Conservation (phyloP, 495 filamentous ascomycete species). For the Apiosordaria backusii region DNA sequence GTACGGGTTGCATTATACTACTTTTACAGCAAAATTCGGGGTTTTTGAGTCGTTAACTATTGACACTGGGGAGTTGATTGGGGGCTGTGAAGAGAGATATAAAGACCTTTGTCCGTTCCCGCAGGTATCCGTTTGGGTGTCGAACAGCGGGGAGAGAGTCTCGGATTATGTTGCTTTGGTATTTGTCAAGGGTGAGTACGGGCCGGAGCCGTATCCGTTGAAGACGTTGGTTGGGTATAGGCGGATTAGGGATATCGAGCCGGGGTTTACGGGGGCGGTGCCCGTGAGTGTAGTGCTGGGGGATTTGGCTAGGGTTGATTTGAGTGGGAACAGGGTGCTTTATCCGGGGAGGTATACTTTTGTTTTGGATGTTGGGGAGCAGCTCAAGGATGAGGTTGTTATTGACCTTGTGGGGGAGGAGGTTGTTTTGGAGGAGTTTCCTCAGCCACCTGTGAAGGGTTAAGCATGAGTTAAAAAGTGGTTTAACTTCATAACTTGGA, state of each 20-base stretch:
- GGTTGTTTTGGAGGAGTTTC: constrained; percentile 45
- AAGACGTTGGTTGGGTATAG: constrained; percentile 60
- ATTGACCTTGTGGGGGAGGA: constrained; percentile 44
- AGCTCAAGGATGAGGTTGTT: constrained; percentile 26
- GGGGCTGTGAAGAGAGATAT: constrained; percentile 23
- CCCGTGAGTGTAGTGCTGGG: constrained; percentile 53
- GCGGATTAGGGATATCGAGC: constrained; percentile 44
- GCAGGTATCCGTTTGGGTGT: constrained; percentile 32
- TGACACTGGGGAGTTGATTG: constrained; percentile 23
- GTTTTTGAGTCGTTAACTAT: constrained; percentile 12
- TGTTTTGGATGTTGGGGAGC: constrained; percentile 43
- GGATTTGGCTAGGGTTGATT: constrained; percentile 53
- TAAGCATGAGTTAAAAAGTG: not conserved
- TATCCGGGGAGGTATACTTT: constrained; percentile 62
- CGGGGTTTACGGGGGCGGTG: constrained; percentile 38
- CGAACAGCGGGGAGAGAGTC: constrained; percentile 49
- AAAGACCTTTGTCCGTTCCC: constrained; percentile 44
- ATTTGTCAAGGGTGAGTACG: constrained; percentile 52
- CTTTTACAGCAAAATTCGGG: constrained; percentile 42
- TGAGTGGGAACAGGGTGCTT: constrained; percentile 53
- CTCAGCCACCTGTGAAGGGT: constrained; percentile 24
- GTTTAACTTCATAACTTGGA: not conserved
- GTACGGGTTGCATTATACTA: constrained; percentile 46
- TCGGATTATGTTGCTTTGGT: constrained; percentile 58
- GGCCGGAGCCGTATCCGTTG: constrained; percentile 56